Evolutionary conservation across 2,329 filamentous ascomycete genomes (phyloP).

Genomic region (Claviceps cyperi): DNA sequence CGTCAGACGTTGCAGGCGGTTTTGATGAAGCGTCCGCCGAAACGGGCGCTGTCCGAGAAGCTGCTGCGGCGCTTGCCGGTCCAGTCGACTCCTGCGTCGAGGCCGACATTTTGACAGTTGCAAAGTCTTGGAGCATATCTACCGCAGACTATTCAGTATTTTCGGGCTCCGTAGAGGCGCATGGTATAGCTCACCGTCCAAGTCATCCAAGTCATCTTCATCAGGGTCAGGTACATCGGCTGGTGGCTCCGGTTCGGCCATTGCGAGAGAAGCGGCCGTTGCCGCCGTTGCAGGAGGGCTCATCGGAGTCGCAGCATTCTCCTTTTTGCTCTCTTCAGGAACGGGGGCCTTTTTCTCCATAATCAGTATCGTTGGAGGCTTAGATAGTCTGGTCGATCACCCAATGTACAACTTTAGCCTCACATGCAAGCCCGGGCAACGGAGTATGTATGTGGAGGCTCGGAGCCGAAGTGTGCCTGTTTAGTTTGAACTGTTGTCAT

Average conservation of each 20-base stretch:
- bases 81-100: slow-evolving; percentile 8
- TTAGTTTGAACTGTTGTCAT: background rate
- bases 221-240: slow-evolving; percentile 66
- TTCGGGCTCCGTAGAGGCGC: no score
- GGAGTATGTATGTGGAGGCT: no score
- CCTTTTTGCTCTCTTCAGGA: slow-evolving; percentile 11
- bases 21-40: slow-evolving; percentile 13
- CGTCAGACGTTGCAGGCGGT: slow-evolving; percentile 9
- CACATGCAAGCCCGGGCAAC: slow-evolving; percentile 6
- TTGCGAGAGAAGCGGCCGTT: background rate
- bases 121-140: slow-evolving; percentile 93
- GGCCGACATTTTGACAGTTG: slow-evolving; percentile 38
- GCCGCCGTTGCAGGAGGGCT: slow-evolving; percentile 4
- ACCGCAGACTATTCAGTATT: slow-evolving; percentile 4
- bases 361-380: background rate
- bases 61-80: slow-evolving; percentile 12
- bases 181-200: slow-evolving; percentile 51
- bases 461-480: background rate
- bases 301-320: slow-evolving; percentile 11
- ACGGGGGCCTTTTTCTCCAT: slow-evolving; percentile 10
- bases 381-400: no score
- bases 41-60: slow-evolving; percentile 22
- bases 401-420: background rate
- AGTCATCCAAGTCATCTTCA: slow-evolving; percentile 79
- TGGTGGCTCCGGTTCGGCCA: background rate